Conservation (phyloP, 371 early-diverging fungal species). For the Lichtheimia hyalospora region DNA sequence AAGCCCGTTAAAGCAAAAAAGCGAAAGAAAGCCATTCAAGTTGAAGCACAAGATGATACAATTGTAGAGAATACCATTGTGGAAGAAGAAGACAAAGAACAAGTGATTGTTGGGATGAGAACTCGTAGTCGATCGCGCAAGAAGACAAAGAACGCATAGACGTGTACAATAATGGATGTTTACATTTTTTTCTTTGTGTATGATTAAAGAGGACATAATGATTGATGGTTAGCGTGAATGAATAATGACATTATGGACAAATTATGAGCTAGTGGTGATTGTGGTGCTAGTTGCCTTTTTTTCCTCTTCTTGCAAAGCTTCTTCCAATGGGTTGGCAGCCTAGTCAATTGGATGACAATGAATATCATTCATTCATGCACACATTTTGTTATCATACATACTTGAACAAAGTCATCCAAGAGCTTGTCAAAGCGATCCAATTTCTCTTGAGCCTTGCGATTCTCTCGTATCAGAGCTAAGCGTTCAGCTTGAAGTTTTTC, state of each 20-base stretch:
- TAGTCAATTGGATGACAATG: background rate
- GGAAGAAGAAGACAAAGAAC: slow-evolving; percentile 2
- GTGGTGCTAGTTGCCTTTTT: background rate
- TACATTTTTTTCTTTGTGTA: background rate
- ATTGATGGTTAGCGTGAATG: too few relatives aligned
- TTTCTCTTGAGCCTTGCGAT: slow-evolving; percentile 40
- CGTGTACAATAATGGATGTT: too few relatives aligned
- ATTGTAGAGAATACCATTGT: slow-evolving; percentile 18
- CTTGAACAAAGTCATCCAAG: slow-evolving; percentile 45
- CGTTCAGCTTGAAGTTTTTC: slow-evolving; percentile 36
- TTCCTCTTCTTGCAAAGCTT: background rate
- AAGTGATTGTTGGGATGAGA: background rate
- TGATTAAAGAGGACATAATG: background rate
- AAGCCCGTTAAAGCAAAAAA: slow-evolving; percentile 24
- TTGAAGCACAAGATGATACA: slow-evolving; percentile 14
- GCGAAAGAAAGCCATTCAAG: slow-evolving; percentile 9
- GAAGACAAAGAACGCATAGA: background rate
- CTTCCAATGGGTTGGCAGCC: background rate
- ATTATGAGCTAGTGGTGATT: too few relatives aligned
- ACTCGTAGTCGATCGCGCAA: background rate
- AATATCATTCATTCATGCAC: too few relatives aligned
- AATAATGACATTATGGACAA: too few relatives aligned
- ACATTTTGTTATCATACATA: slow-evolving; percentile 11
- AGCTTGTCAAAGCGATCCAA: slow-evolving; percentile 42
- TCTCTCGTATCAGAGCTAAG: slow-evolving; percentile 38